Conservation (phyloP, 1,284 basidiomycete species). For the Bondarzewia mesenterica region DNA sequence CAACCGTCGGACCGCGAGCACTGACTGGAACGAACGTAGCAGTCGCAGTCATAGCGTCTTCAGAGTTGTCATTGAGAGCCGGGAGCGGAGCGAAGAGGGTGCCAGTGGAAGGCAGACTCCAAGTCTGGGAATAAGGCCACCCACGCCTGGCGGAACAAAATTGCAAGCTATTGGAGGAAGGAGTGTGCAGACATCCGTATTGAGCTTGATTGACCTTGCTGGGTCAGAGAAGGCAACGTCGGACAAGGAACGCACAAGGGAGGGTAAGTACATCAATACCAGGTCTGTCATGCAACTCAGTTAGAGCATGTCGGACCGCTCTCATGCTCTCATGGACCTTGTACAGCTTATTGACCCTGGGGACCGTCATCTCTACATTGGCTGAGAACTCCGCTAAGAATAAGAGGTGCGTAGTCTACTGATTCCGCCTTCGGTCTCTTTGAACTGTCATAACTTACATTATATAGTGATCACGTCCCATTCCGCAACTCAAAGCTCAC, state of each 20-base stretch:
- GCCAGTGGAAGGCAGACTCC: conserved; percentile 47
- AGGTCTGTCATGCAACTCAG: conserved; percentile 48
- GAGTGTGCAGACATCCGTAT: conserved; percentile 73
- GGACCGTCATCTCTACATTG: conserved; percentile 82
- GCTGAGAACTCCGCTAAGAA: conserved; percentile 80
- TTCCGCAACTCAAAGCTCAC: conserved; percentile 95
- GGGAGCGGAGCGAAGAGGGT: conserved; percentile 49
- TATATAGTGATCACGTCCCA: conserved; percentile 75
- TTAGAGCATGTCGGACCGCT: background rate
- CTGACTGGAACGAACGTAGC: conserved; percentile 96
- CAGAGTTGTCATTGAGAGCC: conserved; percentile 78
- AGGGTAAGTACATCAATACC: conserved; percentile 92
- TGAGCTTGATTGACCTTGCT: conserved; percentile 92
- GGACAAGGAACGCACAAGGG: conserved; percentile 85
- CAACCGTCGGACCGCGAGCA: conserved; percentile 85
- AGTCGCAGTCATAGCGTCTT: conserved; percentile 92
- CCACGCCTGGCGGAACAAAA: conserved; percentile 57
- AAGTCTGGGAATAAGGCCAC: conserved; percentile 43
- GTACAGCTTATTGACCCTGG: conserved; percentile 76
- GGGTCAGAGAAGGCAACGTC: conserved; percentile 94
- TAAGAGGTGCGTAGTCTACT: conserved; percentile 40
- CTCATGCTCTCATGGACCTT: background rate
- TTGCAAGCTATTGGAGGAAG: conserved; percentile 65
- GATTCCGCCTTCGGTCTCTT: too few species aligned
- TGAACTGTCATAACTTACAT: background rate